Percentiles rank a stretch among this genome's conserved stretches.
phyloP scores from a whole-genome alignment of 129 eudicot genomes.

The Smallanthus sonchifolius region DNA sequence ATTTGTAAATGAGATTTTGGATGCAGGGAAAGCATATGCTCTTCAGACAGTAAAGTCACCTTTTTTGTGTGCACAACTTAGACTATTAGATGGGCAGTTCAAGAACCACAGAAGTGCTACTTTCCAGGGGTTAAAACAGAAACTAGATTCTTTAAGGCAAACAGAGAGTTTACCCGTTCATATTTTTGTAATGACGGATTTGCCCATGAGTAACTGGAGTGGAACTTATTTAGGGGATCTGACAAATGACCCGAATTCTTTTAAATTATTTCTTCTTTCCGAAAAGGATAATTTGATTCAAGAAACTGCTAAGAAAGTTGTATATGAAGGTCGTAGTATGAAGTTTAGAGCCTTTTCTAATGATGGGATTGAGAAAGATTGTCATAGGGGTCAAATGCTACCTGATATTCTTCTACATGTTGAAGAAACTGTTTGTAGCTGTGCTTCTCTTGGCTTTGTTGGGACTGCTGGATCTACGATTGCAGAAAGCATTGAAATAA shows the following conservation, averaged over 20 bases:
- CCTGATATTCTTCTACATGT: conserved; percentile 75
- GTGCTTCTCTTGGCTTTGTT: conserved; percentile 92
- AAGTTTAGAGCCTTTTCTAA: conserved; percentile 22
- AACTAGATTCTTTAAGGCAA: conserved; percentile 51
- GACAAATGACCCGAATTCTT: conserved; percentile 44
- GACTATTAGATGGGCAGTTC: conserved; percentile 92
- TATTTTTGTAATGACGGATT: conserved; percentile 95
- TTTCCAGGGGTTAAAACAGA: conserved; percentile 54
- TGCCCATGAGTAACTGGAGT: conserved; percentile 77
- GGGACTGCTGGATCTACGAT: conserved; percentile 96
- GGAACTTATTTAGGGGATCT: conserved; percentile 77
- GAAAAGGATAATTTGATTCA: conserved; percentile 48
- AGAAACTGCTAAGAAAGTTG: conserved; percentile 52
- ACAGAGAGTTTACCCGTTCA: conserved; percentile 57
- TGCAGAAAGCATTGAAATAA: conserved; percentile 66
- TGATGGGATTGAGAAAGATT: conserved; percentile 22
- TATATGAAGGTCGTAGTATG: conserved; percentile 26
- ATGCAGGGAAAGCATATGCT: conserved; percentile 69
- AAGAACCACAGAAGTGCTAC: conserved; percentile 85
- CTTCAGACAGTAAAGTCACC: conserved; percentile 52
- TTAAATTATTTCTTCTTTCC: conserved; percentile 64
- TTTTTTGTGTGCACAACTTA: conserved; percentile 88
- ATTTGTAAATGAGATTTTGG: conserved; percentile 61
- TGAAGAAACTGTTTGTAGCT: conserved; percentile 81
- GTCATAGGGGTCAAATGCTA: conserved; percentile 30